These are phyloP conservation scores for Lyophyllum semitale DNA, from an alignment of 768 basidiomycete species.

Conservation along the genomic window DNA sequence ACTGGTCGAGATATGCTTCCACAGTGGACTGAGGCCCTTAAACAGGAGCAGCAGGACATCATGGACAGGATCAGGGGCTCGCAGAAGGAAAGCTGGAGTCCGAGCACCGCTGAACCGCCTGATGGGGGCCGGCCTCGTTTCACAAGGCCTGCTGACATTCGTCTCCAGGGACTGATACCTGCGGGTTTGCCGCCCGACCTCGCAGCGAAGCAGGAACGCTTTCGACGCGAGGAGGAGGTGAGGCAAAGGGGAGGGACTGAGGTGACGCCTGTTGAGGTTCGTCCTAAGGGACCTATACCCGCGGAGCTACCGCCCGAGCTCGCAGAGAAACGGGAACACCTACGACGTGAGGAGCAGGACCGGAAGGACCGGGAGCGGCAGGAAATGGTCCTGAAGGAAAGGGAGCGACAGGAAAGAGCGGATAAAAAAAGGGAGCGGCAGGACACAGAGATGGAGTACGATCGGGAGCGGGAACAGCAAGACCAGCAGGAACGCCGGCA, in stretches of 20 bases:
- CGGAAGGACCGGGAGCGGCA: no score
- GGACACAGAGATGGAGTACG: no score
- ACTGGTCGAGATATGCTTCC: conserved; percentile 33
- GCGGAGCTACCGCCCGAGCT: conserved; percentile 2
- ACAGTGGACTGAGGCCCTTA: conserved; percentile 30
- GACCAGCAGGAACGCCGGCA: neutral
- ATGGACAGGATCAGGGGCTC: conserved; percentile 42
- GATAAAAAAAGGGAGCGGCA: conserved; percentile 7
- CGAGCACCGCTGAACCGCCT: conserved; percentile 7
- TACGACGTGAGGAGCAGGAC: conserved; percentile 8
- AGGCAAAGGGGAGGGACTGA: no score
- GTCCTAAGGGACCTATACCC: conserved; percentile 1
- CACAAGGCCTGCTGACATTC: neutral
- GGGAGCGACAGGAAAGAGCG: conserved; percentile 10
- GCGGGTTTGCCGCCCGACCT: neutral
- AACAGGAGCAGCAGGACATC: conserved; percentile 43
- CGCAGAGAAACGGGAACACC: conserved; percentile 4
- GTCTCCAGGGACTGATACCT: neutral
- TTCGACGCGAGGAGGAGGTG: conserved; percentile 7
- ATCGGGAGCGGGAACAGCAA: neutral
- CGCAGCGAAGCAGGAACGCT: conserved; percentile 1
- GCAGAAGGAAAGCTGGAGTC: conserved; percentile 11
- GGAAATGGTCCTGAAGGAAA: conserved; percentile 7
- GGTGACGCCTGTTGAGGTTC: neutral
- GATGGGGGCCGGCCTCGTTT: neutral